phyloP scores from a whole-genome alignment of 495 filamentous ascomycete species.

The Podospora conica region DNA sequence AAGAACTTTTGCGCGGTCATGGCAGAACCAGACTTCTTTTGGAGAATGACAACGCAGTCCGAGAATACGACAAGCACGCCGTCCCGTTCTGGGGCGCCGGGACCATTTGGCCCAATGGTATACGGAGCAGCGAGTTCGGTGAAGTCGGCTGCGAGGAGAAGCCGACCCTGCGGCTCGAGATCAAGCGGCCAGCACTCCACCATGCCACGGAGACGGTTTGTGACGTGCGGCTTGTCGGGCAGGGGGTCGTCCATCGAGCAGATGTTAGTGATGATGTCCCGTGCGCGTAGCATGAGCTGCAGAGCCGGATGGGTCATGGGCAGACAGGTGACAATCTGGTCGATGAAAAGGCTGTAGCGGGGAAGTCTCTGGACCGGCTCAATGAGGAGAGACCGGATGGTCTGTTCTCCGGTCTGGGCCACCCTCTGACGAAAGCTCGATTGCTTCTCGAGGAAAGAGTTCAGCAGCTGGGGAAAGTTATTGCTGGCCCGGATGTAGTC shows the following conservation, averaged over 20 bases:
- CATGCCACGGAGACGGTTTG: conserved; percentile 65
- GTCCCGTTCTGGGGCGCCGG: conserved; percentile 35
- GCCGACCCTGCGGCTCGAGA: conserved; percentile 64
- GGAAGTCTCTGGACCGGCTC: conserved; percentile 94
- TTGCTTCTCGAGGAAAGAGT: conserved; percentile 63
- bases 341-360: conserved; percentile 91
- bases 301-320: conserved; percentile 79
- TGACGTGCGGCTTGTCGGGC: conserved; percentile 61
- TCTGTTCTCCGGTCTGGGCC: conserved; percentile 82
- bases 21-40: conserved; percentile 53
- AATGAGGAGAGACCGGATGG: conserved; percentile 84
- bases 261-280: conserved; percentile 89
- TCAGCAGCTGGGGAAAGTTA: conserved; percentile 73
- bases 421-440: conserved; percentile 76
- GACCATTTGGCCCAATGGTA: conserved; percentile 9
- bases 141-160: conserved; percentile 81
- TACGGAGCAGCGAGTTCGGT: conserved; percentile 73
- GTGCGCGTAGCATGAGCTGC: conserved; percentile 69
- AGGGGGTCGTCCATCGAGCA: conserved; percentile 75
- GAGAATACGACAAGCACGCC: conserved; percentile 81
- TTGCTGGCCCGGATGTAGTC: conserved; percentile 85
- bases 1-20: conserved; percentile 71
- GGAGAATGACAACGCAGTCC: conserved; percentile 70
- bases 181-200: conserved; percentile 74
- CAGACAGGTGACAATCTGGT: conserved; percentile 81